These are phyloP conservation scores for Ustilago sp. DNA, from an alignment of 1,284 basidiomycete species.

Conservation along the genomic window DNA sequence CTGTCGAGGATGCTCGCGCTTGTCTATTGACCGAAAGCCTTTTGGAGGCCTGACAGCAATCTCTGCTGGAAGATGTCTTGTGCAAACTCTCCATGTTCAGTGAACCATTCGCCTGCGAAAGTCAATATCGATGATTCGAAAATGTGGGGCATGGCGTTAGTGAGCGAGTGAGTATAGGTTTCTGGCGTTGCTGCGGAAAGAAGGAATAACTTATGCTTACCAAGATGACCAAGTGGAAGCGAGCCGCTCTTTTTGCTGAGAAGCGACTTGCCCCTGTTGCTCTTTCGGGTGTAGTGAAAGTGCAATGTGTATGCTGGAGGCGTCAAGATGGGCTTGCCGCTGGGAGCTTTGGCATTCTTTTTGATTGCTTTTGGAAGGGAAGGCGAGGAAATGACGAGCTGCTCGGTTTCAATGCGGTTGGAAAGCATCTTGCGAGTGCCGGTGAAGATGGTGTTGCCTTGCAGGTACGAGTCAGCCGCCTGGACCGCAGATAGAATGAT, in stretches of 20 bases:
- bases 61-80: slow-evolving; percentile 58
- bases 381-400: slow-evolving; percentile 53
- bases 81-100: slow-evolving; percentile 64
- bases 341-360: slow-evolving; percentile 21
- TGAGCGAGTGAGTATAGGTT: neutral
- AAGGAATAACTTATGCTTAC: slow-evolving; percentile 25
- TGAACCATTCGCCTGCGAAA: slow-evolving; percentile 66
- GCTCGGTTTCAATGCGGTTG: slow-evolving; percentile 56
- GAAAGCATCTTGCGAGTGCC: slow-evolving; percentile 58
- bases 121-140: neutral
- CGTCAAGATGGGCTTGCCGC: slow-evolving; percentile 47
- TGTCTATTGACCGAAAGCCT: slow-evolving; percentile 47
- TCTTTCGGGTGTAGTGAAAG: slow-evolving; percentile 54
- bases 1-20: too few relatives aligned
- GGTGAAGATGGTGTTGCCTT: slow-evolving; percentile 60
- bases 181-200: neutral
- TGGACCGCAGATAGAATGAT: slow-evolving; percentile 43
- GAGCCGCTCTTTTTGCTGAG: slow-evolving; percentile 40
- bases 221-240: slow-evolving; percentile 60
- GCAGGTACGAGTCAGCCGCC: slow-evolving; percentile 48
- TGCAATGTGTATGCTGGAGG: slow-evolving; percentile 63
- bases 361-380: slow-evolving; percentile 47
- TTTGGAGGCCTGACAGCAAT: slow-evolving; percentile 54
- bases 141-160: neutral
- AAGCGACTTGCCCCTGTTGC: slow-evolving; percentile 47